Evolutionary conservation across 192 early-diverging fungal species (phyloP), one percentile per base, ranked within the genome.

Genomic region (Chytriomyces sp.): DNA sequence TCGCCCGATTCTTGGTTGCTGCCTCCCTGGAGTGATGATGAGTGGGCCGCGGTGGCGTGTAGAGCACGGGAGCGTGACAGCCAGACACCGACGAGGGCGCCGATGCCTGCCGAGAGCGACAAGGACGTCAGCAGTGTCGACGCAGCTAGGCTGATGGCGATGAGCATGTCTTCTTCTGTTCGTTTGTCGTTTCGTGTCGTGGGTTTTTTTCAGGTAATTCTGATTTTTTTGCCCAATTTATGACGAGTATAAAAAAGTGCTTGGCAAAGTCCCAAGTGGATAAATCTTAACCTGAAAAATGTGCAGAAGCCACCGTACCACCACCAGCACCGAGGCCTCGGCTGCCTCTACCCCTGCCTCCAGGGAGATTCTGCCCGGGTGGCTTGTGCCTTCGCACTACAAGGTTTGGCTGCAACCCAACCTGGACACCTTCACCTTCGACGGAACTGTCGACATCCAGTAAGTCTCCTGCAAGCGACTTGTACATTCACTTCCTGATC

Each of bases 311-410:
- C 79, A 81, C 69, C 48, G 50, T 28, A 16, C 46, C 48, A 23
- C 65, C 61, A 72, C 53, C 10, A 66, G 44, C 48, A 64, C 59
- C 10, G 73, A 63, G 53, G 65, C 74, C 35, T 8, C 49, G 3
- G 69, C 28, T 6, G 44, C 18, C 35, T 44, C 73, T 9, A 26
- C 70, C 2, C 35, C 35, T 35, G 71, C 50, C 46, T 43, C 68
- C n/a, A 69, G 50, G 45, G 90, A 93, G 79, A 87, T 94, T 45
- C 86, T 95, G 48, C 93, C 94, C 47, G 92, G 89, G 64, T 92
- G 88, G 74, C 89, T 94, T 50, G 87, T 84, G 46, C 94, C 94
- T 7, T 78, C 83, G 43, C 92, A 95, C 79, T 95, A 95, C 83
- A 89, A 91, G 76, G 82, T 95, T 46, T 84, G 86, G 9, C 81